Conservation (phyloP, 345 rosid species). For the Limnanthes douglasii region DNA sequence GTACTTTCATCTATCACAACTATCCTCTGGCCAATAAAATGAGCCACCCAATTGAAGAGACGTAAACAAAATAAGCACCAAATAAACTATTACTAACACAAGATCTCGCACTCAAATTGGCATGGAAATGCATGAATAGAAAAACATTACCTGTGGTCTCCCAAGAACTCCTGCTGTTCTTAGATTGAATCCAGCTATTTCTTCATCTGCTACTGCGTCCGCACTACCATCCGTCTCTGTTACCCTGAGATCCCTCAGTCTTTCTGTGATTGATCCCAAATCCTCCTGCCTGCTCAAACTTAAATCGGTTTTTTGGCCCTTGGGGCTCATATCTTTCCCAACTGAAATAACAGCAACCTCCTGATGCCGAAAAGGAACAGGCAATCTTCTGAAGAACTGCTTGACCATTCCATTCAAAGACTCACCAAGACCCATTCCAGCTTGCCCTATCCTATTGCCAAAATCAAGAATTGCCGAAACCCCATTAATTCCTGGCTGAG, state of each 20-base stretch:
- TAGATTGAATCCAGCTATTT: constrained; percentile 33
- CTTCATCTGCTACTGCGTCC: constrained; percentile 31
- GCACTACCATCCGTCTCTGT: constrained; percentile 18
- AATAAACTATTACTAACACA: too few relatives aligned
- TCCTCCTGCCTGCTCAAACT: constrained; percentile 13
- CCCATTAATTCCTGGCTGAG: constrained; percentile 35
- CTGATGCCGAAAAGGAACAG: constrained; percentile 48
- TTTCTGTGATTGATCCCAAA: constrained; percentile 23
- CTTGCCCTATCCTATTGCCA: constrained; percentile 78
- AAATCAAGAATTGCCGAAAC: constrained; percentile 61
- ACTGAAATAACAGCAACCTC: constrained; percentile 20
- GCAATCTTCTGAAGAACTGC: constrained; percentile 63
- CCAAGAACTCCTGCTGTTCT: constrained; percentile 35
- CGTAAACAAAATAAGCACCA: too few relatives aligned
- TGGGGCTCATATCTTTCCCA: constrained; percentile 6
- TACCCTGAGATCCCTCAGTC: constrained; percentile 24
- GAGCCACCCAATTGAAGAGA: too few relatives aligned
- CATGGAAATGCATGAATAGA: too few relatives aligned
- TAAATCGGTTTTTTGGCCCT: constrained; percentile 14
- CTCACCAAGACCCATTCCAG: constrained; percentile 77
- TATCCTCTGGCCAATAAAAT: too few relatives aligned
- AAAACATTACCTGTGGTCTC: constrained; percentile 44
- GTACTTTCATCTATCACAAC: too few relatives aligned
- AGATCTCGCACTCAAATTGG: too few relatives aligned
- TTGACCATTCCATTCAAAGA: constrained; percentile 60